phyloP scores from a whole-genome alignment of 176 grass and related monocot genomes.

The Urochloa ruziziensis region DNA sequence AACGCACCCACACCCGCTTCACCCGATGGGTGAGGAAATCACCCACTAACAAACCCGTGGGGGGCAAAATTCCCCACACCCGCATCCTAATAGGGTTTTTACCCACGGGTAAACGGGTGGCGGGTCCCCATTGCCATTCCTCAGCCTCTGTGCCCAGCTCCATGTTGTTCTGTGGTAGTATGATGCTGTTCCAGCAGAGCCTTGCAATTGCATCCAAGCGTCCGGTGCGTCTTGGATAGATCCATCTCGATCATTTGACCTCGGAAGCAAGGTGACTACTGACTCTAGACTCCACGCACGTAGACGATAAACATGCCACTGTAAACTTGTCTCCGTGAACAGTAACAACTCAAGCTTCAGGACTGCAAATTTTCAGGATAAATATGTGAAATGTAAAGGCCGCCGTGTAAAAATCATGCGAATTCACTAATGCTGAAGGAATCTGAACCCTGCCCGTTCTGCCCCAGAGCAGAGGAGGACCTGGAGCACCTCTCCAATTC shows the following conservation, averaged over 20 bases:
- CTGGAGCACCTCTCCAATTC: not conserved
- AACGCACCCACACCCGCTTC: too few relatives aligned
- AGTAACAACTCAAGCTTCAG: not conserved
- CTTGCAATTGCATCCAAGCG: slow-evolving; percentile 5
- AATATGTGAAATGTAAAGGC: not conserved
- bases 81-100: too few relatives aligned
- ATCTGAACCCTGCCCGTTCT: not conserved
- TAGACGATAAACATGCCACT: not conserved
- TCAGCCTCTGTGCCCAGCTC: slow-evolving; percentile 1
- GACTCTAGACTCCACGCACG: not conserved
- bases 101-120: too few relatives aligned
- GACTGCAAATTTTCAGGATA: not conserved
- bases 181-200: slow-evolving; percentile 2
- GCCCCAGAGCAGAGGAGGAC: not conserved
- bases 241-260: not conserved
- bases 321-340: not conserved
- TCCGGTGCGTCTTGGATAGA: not conserved
- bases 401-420: not conserved
- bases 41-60: too few relatives aligned
- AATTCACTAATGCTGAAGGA: not conserved
- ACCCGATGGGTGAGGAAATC: too few relatives aligned
- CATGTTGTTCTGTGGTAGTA: slow-evolving; percentile 8
- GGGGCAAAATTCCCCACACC: too few relatives aligned
- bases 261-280: not conserved
- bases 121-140: too few relatives aligned